Percentiles rank a stretch among this genome's conserved stretches.
phyloP scores from a whole-genome alignment of 148 eudicot species.

The Arbutus unedo region DNA sequence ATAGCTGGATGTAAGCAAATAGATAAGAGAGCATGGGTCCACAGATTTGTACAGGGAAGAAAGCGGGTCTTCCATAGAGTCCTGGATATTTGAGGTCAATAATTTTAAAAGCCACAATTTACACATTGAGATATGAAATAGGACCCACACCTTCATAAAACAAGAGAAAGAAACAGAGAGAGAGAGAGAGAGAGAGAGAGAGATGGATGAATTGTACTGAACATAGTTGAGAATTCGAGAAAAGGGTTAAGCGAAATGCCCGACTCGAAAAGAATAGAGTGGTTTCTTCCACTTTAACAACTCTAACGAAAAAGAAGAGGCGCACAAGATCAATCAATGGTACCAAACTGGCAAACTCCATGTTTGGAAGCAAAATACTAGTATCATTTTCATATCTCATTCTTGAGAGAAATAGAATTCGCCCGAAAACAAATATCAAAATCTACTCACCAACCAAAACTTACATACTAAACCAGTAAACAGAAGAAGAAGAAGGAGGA shows the following conservation, averaged over 20 bases:
- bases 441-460: background rate
- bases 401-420: background rate
- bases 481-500: background rate
- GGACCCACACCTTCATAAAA: conserved; percentile 10
- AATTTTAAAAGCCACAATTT: conserved; percentile 13
- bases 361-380: background rate
- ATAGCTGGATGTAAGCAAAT: conserved; percentile 7
- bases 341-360: background rate
- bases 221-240: background rate
- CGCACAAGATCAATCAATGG: no score
- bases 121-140: conserved; percentile 6
- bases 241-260: background rate
- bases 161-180: background rate
- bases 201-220: conserved; percentile 20
- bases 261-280: background rate
- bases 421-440: background rate
- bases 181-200: background rate
- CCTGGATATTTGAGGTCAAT: conserved; percentile 5
- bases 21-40: conserved; percentile 35
- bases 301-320: background rate
- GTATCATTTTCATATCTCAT: background rate
- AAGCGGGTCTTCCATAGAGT: conserved; percentile 24
- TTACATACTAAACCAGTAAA: background rate
- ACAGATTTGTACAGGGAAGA: conserved; percentile 21
- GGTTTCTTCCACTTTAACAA: conserved; percentile 10